Evolutionary conservation across 306 rosid species (phyloP), one percentile per base, ranked within the genome.

Genomic region (Hippophae gyantsensis): DNA sequence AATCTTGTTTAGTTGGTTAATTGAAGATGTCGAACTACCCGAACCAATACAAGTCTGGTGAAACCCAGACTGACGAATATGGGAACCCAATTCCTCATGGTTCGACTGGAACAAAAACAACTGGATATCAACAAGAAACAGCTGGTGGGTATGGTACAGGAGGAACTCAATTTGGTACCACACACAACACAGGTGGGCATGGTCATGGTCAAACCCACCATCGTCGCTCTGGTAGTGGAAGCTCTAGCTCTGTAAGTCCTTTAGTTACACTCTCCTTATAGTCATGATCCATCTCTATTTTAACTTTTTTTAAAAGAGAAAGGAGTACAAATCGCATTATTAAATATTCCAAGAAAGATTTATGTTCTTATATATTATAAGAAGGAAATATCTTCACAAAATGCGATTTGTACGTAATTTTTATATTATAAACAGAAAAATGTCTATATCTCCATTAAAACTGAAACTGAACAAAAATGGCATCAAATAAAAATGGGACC

Each of bases 201-300:
- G 51, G 61, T 7, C 54, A 27, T 23, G 58, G 58, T 7, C 46
- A 32, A 4, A 42, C 62, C 1, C 44, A 57, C 6, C 53, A 42
- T 40, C 70, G 18, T 6, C 79, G 84, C 42, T 72, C 83, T 10
- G 83, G 83, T 10, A 78, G 81, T 67, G 60, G 69, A 0, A 41
- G 83, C 79, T 73, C 82, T 1, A 78, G 84, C 75, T 82, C 84
- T 2, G 83, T 78, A 74, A 66, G 72, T 32, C 8, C 3, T 10
- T 23, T 0, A 5, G 5, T 13, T 5, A 13, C 18, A 32, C 23
- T 18, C 23, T 18, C 23, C 1, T 18, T 18, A 18, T 18, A 18
- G 23, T 18, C 23, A 18, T 18, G 23, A 18, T 18, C 23, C 23
- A 18, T 18, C 23, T 18, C 23, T 18, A 18, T 18, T 18, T 18